Percentiles rank a stretch among this genome's conserved stretches.
phyloP scores from a whole-genome alignment of 345 rosid species.

The Ceriops decandra region DNA sequence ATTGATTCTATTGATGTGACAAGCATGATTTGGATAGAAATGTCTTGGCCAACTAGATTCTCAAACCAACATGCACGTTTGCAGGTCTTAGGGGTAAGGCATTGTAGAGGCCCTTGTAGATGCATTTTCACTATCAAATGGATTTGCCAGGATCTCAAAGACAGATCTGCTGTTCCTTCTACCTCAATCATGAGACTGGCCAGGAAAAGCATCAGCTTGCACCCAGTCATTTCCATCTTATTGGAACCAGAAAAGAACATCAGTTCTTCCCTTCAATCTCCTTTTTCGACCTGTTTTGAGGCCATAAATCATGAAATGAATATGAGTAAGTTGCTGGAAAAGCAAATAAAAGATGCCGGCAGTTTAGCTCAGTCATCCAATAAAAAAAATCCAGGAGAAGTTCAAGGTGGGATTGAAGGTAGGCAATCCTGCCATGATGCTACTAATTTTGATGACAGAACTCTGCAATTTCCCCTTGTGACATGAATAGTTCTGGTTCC shows the following conservation, averaged over 20 bases:
- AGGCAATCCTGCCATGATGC: background rate
- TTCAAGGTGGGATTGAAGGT: conserved; percentile 14
- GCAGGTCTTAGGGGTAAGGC: conserved; percentile 19
- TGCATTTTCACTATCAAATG: conserved; percentile 21
- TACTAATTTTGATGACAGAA: background rate
- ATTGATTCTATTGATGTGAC: background rate
- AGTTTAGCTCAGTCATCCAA: background rate
- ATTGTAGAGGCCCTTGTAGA: conserved; percentile 18
- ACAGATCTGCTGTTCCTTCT: conserved; percentile 11
- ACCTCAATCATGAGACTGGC: conserved; percentile 25
- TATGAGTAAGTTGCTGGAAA: conserved; percentile 8
- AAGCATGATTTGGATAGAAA: too few species aligned
- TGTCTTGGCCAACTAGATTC: background rate
- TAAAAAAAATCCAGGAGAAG: conserved; percentile 13
- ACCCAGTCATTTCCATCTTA: conserved; percentile 14
- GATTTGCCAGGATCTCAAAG: conserved; percentile 14
- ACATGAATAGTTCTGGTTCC: background rate
- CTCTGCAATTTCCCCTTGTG: background rate
- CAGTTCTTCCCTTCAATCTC: conserved; percentile 10
- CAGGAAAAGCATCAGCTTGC: conserved; percentile 8
- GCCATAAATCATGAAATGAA: conserved; percentile 5
- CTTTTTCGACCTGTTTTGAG: background rate
- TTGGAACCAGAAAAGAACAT: conserved; percentile 5
- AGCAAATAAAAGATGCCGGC: conserved; percentile 6
- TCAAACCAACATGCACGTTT: background rate